Conservation (phyloP, 2,329 filamentous ascomycete species). For the Zymoseptoria brevis region DNA sequence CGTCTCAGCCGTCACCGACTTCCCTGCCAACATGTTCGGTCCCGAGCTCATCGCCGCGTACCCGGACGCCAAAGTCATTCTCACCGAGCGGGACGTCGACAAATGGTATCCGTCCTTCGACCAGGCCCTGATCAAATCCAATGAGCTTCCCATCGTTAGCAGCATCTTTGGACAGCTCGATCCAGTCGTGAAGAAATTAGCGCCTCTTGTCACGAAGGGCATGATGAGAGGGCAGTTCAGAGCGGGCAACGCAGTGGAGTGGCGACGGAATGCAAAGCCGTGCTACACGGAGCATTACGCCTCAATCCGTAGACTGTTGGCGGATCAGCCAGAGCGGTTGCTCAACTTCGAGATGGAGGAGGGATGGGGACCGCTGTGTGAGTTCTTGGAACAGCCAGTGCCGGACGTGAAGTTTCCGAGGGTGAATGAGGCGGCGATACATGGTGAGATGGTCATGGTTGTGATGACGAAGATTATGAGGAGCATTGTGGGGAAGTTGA, state of each 20-base stretch:
- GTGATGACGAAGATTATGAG: slow-evolving; percentile 1
- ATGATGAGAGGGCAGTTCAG: slow-evolving; percentile 13
- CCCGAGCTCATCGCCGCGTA: slow-evolving; percentile 29
- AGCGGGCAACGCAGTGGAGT: slow-evolving; percentile 5
- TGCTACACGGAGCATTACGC: not conserved
- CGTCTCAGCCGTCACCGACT: slow-evolving; percentile 27
- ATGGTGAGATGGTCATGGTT: slow-evolving; percentile 9
- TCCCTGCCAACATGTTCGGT: slow-evolving; percentile 27
- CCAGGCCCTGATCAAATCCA: slow-evolving; percentile 8
- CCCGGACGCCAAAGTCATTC: slow-evolving; percentile 21
- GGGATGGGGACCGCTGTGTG: slow-evolving; percentile 10
- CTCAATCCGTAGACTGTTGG: not conserved
- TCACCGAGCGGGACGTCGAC: slow-evolving; percentile 19
- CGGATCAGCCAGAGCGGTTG: slow-evolving; percentile 1
- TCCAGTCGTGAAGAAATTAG: not conserved
- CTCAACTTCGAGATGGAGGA: not conserved
- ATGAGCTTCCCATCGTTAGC: slow-evolving; percentile 1
- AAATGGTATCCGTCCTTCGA: slow-evolving; percentile 12
- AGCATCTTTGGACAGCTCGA: slow-evolving; percentile 3
- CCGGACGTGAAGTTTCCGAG: slow-evolving; percentile 7
- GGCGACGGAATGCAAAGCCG: slow-evolving; percentile 7
- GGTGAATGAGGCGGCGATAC: slow-evolving; percentile 5
- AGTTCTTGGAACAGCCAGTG: slow-evolving; percentile 9
- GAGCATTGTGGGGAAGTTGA: not conserved
- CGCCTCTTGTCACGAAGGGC: slow-evolving; percentile 4